Conservation (phyloP, 1,284 basidiomycete genomes). For the Omphalotus olearius region DNA sequence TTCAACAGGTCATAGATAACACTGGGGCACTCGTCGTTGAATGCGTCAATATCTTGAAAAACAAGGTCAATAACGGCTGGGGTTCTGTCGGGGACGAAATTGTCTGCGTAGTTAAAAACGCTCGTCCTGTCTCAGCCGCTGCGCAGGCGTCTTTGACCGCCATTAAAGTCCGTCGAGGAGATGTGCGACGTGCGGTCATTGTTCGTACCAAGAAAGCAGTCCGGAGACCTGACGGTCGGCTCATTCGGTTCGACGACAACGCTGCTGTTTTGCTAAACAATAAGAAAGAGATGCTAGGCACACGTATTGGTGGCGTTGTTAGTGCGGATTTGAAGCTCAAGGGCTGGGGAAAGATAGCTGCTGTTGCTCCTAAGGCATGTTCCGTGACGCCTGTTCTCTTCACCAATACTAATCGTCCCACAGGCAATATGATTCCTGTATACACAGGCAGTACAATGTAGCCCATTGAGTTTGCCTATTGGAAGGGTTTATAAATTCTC, state of each 20-base stretch:
- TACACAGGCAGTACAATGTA: background rate
- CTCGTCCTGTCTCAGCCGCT: slow-evolving; percentile 74
- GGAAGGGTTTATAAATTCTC: background rate
- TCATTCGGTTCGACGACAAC: slow-evolving; percentile 95
- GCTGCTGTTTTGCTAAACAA: slow-evolving; percentile 95
- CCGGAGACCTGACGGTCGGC: slow-evolving; percentile 81
- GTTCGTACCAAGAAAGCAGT: slow-evolving; percentile 87
- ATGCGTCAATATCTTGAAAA: slow-evolving; percentile 96
- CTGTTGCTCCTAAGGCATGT: slow-evolving; percentile 86
- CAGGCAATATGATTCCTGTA: slow-evolving; percentile 11
- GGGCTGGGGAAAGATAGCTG: slow-evolving; percentile 94
- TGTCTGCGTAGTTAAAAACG: slow-evolving; percentile 93
- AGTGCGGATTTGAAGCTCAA: slow-evolving; percentile 87
- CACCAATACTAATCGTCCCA: background rate
- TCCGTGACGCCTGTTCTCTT: background rate
- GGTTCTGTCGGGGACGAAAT: slow-evolving; percentile 91
- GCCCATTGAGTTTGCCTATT: background rate
- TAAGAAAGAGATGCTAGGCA: slow-evolving; percentile 96
- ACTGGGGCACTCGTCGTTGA: slow-evolving; percentile 95
- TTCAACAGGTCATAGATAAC: slow-evolving; percentile 88
- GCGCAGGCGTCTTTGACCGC: slow-evolving; percentile 61
- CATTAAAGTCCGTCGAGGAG: slow-evolving; percentile 86
- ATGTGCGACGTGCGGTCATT: slow-evolving; percentile 92
- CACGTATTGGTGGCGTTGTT: slow-evolving; percentile 91
- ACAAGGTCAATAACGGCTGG: slow-evolving; percentile 89